Base-by-base conservation (phyloP, 306 rosid genomes). In the Medicago arabica region DNA sequence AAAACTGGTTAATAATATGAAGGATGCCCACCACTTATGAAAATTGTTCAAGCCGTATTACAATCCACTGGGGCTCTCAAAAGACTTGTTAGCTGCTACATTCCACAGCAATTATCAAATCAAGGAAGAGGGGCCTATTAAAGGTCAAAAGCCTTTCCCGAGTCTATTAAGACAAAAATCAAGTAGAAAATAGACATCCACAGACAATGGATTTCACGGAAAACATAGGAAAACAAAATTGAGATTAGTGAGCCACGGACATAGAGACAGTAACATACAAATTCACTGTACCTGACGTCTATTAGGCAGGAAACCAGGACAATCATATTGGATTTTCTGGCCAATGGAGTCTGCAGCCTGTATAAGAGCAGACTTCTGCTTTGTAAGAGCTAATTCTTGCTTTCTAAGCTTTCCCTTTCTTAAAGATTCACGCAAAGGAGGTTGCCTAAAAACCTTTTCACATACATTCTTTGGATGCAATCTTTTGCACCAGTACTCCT, bases 401-500 rank as follows among this genome's bases (percentile, higher is more conserved):
- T 90, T 92, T 80, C 82, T 86, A 78, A 85, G 87, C 80, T 91
- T 95, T 39, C 89, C 89, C 83, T 89, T 95, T 85, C 89, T 95
- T 81, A 88, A 75, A 69, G 98, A 90, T 66, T 90, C 93, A 1
- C 97, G 98, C 73, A 95, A 72, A 53, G 97, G 88, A 75, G 98
- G 96, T 72, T 95, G 98, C 84, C 98, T 85, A 72, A 75, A 95
- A 74, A 95, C 98, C 81, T 92, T 95, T 89, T 95, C 96, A 43
- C 98, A 95, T 8, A 95, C 98, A 84, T 90, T 83, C 84, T 92
- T 95, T 39, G 98, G 98, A 78, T 92, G 98, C 89, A 92, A 85
- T 77, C 87, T 88, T 86, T 89, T 92, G 83, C 97, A 95, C 98
- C 98, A 95, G 79, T 92, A 92, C 81, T 92, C 98, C 98, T 92